These are phyloP conservation scores for Hypoxylon crocopeplum DNA, from an alignment of 495 filamentous ascomycete genomes.

Conservation along the genomic window DNA sequence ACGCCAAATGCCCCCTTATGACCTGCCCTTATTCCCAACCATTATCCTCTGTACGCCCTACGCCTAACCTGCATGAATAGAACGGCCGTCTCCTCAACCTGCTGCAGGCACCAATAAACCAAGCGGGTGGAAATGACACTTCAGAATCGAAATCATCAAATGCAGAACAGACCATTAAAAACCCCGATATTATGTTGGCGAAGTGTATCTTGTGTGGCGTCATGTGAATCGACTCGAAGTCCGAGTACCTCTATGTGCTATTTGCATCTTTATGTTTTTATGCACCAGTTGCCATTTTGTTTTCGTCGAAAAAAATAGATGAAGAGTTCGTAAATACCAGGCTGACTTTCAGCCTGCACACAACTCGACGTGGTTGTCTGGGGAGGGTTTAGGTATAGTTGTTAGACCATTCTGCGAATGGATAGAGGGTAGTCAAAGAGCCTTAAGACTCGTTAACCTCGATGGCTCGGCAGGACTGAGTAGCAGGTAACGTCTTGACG, in stretches of 20 bases:
- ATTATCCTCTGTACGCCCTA: slow-evolving; percentile 9
- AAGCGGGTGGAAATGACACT: slow-evolving; percentile 24
- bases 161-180: slow-evolving; percentile 29
- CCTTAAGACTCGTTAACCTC: slow-evolving; percentile 24
- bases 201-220: slow-evolving; percentile 23
- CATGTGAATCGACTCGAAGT: slow-evolving; percentile 9
- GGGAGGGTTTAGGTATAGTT: no score
- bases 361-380: no score
- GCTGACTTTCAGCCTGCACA: neutral
- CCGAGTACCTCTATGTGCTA: slow-evolving; percentile 17
- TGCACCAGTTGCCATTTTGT: slow-evolving; percentile 9
- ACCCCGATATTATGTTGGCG: slow-evolving; percentile 32
- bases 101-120: slow-evolving; percentile 16
- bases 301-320: slow-evolving; percentile 8
- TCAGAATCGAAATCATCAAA: slow-evolving; percentile 25
- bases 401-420: neutral
- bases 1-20: slow-evolving; percentile 30
- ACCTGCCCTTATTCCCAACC: slow-evolving; percentile 12
- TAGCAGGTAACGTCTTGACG: slow-evolving; percentile 5
- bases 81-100: slow-evolving; percentile 9
- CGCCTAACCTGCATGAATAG: slow-evolving; percentile 20
- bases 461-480: slow-evolving; percentile 9
- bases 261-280: slow-evolving; percentile 24
- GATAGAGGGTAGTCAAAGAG: neutral
- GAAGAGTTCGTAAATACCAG: neutral